Conservation (phyloP, 768 basidiomycete species). For the Filobasidium wieringae region DNA sequence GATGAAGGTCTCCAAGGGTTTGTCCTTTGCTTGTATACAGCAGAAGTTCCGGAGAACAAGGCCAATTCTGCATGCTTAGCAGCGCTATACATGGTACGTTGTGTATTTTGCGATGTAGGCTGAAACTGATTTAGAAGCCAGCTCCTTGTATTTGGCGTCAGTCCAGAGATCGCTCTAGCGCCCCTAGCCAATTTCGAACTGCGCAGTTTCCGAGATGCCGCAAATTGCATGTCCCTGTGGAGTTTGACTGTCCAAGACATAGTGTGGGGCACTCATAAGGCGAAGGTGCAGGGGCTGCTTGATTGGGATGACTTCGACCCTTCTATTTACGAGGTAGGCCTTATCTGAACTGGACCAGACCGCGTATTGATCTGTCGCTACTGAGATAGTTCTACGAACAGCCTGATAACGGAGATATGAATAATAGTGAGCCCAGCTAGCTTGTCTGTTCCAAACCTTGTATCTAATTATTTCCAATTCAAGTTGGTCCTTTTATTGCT, state of each 20-base stretch:
- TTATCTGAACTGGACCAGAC: constrained; percentile 36
- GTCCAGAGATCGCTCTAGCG: constrained; percentile 47
- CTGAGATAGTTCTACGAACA: constrained; percentile 74
- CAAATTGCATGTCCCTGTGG: constrained; percentile 81
- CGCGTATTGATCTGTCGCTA: neutral
- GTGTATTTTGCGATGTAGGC: too few relatives aligned
- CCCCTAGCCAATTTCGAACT: constrained; percentile 76
- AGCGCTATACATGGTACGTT: constrained; percentile 77
- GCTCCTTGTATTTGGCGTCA: neutral
- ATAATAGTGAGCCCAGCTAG: constrained; percentile 80
- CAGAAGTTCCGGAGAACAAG: constrained; percentile 70
- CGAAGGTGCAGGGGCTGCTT: constrained; percentile 33
- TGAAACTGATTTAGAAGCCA: neutral
- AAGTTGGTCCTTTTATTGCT: constrained; percentile 47
- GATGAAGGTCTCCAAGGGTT: constrained; percentile 7
- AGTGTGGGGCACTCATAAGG: constrained; percentile 77
- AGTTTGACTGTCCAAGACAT: constrained; percentile 84
- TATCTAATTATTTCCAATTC: constrained; percentile 21
- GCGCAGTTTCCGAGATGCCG: constrained; percentile 83
- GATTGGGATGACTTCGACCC: constrained; percentile 51
- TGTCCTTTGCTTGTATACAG: constrained; percentile 56
- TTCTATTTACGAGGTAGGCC: constrained; percentile 7
- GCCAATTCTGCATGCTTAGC: constrained; percentile 91
- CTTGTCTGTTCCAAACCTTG: constrained; percentile 55
- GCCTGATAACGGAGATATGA: constrained; percentile 46